Evolutionary conservation across 208 protist species (phyloP).

Genomic region (Entamoeba moshkovskii): DNA sequence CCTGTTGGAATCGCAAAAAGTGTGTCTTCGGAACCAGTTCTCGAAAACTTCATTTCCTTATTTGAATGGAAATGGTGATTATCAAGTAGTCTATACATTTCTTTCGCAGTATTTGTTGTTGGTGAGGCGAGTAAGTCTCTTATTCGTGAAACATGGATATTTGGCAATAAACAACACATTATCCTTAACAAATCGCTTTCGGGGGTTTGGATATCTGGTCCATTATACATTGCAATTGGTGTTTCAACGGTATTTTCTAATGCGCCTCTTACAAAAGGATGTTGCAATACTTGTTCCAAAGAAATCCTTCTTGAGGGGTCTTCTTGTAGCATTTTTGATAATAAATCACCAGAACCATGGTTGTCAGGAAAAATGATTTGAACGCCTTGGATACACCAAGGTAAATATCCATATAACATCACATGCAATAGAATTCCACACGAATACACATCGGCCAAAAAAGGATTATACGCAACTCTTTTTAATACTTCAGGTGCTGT

Average conservation of each 20-base stretch:
- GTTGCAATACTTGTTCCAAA: background rate
- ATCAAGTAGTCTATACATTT: background rate
- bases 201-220: background rate
- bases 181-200: background rate
- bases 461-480: background rate
- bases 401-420: background rate
- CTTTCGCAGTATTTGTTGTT: background rate
- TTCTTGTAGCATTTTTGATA: background rate
- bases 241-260: background rate
- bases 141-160: background rate
- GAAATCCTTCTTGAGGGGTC: background rate
- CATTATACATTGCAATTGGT: background rate
- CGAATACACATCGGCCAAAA: slow-evolving; percentile 7
- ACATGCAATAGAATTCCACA: slow-evolving; percentile 8
- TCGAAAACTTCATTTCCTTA: background rate
- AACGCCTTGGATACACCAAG: background rate
- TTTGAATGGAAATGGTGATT: background rate
- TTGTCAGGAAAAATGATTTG: background rate
- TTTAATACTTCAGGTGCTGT: background rate
- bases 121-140: background rate
- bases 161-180: background rate
- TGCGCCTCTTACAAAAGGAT: background rate
- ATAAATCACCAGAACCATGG: background rate
- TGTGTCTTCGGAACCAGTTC: background rate
- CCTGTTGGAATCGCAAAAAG: background rate